Evolutionary conservation across 345 rosid genomes (phyloP), one percentile per base, ranked within the genome.

Genomic region (Eucalyptus rudis): DNA sequence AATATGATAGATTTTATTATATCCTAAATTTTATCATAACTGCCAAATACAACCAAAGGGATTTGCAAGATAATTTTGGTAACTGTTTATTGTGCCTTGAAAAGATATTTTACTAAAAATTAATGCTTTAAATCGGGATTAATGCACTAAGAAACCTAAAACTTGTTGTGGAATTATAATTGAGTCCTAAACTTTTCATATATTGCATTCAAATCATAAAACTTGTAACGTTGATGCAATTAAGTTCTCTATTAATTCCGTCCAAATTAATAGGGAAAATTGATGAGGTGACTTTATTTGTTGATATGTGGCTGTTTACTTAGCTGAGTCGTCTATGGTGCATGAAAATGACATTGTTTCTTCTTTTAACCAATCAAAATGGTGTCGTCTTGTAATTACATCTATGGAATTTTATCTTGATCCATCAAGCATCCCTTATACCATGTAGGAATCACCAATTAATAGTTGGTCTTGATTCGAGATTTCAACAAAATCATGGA

Each of bases 291-390:
- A 76, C 83, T 19, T 76, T 20, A 40, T 40, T 5, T 22, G 44
- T 20, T 40, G 84, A 76, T 76, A 40, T 7, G 27, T 20, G 5
- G 15, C 7, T 11, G 3, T 40, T 36, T 19, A 76, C 47, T 76
- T 40, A 76, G 13, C 2, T 10, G 4, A 20, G 25, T 76, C 0
- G 1, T 17, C 29, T 7, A 5, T 10, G 14, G 1, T 20, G 24
- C 7, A 22, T 36, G 13, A 36, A 36, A 71, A 19, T 20, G 7
- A 36, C 2, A 3, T 6, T 2, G 2, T 10, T 71, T 29, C 19
- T 36, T 71, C n/a, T 13, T 20, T 71, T 19, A 36, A 71, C 83
- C 25, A 27, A 20, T 36, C 4, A 36, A 76, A 36, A 76, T 19
- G 7, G 14, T 2, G 14, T 19, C 1, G 8, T 36, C 27, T 36